Evolutionary conservation across 2,329 filamentous ascomycete genomes (phyloP), one percentile per base, ranked within the genome.

Genomic region (Colletotrichum shisoi): DNA sequence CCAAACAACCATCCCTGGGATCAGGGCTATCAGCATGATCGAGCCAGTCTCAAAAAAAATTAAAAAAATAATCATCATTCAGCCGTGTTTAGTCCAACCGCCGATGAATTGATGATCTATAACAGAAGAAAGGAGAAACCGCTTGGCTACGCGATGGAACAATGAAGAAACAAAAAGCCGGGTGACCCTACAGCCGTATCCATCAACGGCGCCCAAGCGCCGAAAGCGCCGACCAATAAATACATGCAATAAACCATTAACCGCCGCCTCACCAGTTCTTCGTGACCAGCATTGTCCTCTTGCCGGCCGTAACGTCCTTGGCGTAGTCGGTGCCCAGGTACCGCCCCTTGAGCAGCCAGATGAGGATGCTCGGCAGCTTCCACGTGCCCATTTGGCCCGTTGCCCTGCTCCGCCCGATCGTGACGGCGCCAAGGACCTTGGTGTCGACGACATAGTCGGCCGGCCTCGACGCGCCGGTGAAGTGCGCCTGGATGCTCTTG

Each of bases 351-450:
- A 75, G 71, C 52, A 72, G 74, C 2, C 73, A 73, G 2, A 78
- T 75, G 40, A 76, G 51, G 58, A 77, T 71, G 0, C 74, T 73
- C 39, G 72, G 75, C 15, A 78, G 58, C 61, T 70, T 76, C 75
- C 76, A 79, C 39, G 69, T 74, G 2, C 74, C 75, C 49, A 78
- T 72, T 48, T 79, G 76, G 0, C 76, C 76, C 1, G 73, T 74
- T 0, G 75, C 76, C 13, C 77, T 75, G 67, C 75, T 77, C 57
- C 77, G 75, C 1, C 81, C 81, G 13, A 83, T 61, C 1, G 80
- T 80, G 31, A 81, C 66, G 4, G 67, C 79, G n/a, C 76, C 71
- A 62, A 78, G 70, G 13, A 74, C 56, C 72, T 76, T 78, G 15
- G 70, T 67, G 40, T 76, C 74, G 15, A 73, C 71, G 31, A 62